Conservation (phyloP, 352 stramenopile species). For the Phytophthora tentaculata region DNA sequence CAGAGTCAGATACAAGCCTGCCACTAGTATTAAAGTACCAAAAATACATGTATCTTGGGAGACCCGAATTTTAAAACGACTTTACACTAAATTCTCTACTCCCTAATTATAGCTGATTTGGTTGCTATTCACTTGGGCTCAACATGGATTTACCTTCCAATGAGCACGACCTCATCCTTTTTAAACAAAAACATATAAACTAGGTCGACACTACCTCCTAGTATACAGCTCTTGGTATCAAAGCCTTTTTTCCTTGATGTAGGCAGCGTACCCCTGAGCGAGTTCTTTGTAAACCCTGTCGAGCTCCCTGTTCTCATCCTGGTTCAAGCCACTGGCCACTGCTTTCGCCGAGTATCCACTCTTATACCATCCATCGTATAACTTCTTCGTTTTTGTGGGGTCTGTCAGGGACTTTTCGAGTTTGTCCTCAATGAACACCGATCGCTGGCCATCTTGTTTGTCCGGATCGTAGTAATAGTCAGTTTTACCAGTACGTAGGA, state of each 20-base stretch:
- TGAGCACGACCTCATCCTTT: too few relatives aligned
- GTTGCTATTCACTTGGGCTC: too few relatives aligned
- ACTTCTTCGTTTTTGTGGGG: slow-evolving; percentile 17
- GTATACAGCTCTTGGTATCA: too few relatives aligned
- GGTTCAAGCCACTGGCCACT: slow-evolving; percentile 1
- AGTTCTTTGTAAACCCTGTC: slow-evolving; percentile 10
- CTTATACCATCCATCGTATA: slow-evolving; percentile 24
- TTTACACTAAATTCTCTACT: too few relatives aligned
- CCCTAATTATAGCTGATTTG: too few relatives aligned
- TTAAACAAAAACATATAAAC: too few relatives aligned
- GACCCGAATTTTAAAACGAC: too few relatives aligned
- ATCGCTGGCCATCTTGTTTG: slow-evolving; percentile 2
- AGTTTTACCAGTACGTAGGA: slow-evolving; percentile 6
- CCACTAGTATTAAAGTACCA: too few relatives aligned
- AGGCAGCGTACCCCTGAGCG: slow-evolving; percentile 12
- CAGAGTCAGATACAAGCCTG: too few relatives aligned
- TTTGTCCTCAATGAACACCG: slow-evolving; percentile 20
- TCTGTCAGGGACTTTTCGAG: slow-evolving; percentile 17
- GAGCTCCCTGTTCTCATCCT: slow-evolving; percentile 20
- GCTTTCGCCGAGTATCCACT: slow-evolving; percentile 14
- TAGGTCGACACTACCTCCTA: too few relatives aligned
- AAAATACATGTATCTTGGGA: too few relatives aligned
- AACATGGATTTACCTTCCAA: too few relatives aligned
- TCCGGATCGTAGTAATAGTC: slow-evolving; percentile 1
- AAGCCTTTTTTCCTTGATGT: slow-evolving; percentile 7